Base-by-base conservation (phyloP, 2,329 filamentous ascomycete genomes). In the Colletotrichum sidae region DNA sequence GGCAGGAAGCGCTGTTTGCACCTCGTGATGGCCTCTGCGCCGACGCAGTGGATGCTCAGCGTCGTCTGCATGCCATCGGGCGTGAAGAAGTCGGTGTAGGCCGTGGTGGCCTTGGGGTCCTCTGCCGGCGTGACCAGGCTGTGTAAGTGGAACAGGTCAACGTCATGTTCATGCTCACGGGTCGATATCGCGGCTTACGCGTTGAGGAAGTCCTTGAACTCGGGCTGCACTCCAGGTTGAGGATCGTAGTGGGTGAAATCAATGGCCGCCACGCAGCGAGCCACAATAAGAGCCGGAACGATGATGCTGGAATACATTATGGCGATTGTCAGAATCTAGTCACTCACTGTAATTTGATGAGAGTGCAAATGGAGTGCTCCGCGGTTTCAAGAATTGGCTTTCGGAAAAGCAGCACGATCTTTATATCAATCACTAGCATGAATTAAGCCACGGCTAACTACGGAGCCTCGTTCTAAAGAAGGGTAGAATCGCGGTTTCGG, bases 51-150 rank as follows among this genome's bases (percentile, higher is more conserved):
- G 49, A 65, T 65, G 44, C 44, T 65, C 8, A 65, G 34, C 12
- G 61, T 65, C 8, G 61, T 65, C 50, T 65, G 61, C 61, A 65
- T 65, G 44, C 61, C 61, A n/a, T 65, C 61, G 0, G 33, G n/a
- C 5, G 61, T 54, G 50, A 65, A 65, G 50, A 65, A 65, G 44
- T 65, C 61, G 7, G 61, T 65, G 33, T 65, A 65, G 2, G 55
- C 61, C 51, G 61, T 65, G 33, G 56, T 65, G 38, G 61, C 61
- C 13, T 55, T 60, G 38, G 61, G 61, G 13, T 65, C 50, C 34
- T 65, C 61, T 11, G 61, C 61, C 1, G 50, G 61, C 1, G 61
- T 65, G 12, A 65, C 61, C 7, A 65, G 50, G 12, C 61, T 65
- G 8, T 25, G 44, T 25, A 5, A 25, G 4, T 25, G 25, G 1